Evolutionary conservation across 2,329 filamentous ascomycete genomes (phyloP).

Genomic region (Ophiobolus disseminans): DNA sequence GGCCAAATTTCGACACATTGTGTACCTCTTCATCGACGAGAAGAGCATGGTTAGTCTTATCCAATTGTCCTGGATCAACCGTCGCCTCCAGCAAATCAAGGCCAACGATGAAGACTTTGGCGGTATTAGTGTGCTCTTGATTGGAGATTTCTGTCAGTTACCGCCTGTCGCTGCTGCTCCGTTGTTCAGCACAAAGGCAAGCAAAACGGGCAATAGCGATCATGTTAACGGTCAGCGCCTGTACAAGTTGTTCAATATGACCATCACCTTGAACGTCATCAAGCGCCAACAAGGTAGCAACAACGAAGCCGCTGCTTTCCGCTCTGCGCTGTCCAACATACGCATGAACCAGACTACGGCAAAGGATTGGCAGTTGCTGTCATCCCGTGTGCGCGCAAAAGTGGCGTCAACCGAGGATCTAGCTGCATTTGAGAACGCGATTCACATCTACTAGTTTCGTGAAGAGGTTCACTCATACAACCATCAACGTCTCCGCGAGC

Average conservation of each 20-base stretch:
- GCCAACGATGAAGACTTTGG: background rate
- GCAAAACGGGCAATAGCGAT: background rate
- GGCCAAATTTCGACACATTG: background rate
- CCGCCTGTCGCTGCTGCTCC: background rate
- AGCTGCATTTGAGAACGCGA: background rate
- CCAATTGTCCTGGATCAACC: background rate
- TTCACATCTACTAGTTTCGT: background rate
- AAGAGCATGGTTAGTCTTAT: background rate
- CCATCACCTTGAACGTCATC: background rate
- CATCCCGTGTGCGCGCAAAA: background rate
- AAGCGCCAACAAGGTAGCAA: background rate
- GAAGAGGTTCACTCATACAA: background rate
- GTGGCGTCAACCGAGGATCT: background rate
- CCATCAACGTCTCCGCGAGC: background rate
- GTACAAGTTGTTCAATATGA: background rate
- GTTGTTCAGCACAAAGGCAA: background rate
- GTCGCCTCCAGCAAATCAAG: background rate
- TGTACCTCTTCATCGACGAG: background rate
- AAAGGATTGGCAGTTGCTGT: background rate
- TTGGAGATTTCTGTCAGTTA: slow-evolving; percentile 1
- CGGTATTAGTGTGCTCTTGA: background rate
- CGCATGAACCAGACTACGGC: background rate
- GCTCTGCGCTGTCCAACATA: background rate
- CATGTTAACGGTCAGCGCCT: background rate
- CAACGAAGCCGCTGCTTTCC: background rate